Evolutionary conservation across 106 monocot species (phyloP).

Genomic region (Allium cepa): DNA sequence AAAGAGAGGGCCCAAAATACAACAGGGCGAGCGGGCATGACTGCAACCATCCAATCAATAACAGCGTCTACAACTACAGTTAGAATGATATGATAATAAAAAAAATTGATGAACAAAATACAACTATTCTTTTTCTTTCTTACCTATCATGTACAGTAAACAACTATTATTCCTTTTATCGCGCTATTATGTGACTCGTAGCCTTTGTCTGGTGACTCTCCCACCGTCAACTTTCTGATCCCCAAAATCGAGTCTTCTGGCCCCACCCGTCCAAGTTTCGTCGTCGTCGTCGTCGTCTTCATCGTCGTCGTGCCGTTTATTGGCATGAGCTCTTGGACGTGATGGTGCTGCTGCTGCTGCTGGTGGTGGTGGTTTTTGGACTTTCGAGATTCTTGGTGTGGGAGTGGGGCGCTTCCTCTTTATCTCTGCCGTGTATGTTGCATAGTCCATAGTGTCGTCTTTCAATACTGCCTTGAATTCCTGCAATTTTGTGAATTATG

Average conservation of each 20-base stretch:
- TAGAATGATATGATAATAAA: too few relatives aligned
- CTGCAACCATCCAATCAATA: too few relatives aligned
- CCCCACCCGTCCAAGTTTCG: slow-evolving; percentile 74
- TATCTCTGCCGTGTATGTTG: slow-evolving; percentile 26
- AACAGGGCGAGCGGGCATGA: too few relatives aligned
- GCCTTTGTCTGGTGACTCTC: slow-evolving; percentile 54
- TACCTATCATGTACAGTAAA: slow-evolving; percentile 5
- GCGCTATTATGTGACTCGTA: neutral
- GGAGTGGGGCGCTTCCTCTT: slow-evolving; percentile 61
- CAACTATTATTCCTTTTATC: neutral
- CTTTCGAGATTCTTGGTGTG: slow-evolving; percentile 47
- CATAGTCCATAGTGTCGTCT: slow-evolving; percentile 79
- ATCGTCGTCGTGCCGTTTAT: neutral
- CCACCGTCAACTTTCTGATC: slow-evolving; percentile 26
- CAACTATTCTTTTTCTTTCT: slow-evolving; percentile 2
- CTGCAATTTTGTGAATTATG: slow-evolving; percentile 17
- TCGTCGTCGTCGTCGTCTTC: slow-evolving; percentile 34
- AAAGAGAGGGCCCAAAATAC: too few relatives aligned
- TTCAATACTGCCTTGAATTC: slow-evolving; percentile 70
- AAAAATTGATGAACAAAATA: neutral
- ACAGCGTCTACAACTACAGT: too few relatives aligned
- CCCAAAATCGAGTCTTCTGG: slow-evolving; percentile 50
- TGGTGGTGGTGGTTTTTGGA: slow-evolving; percentile 21
- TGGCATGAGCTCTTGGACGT: neutral
- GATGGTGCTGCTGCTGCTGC: slow-evolving; percentile 1